Evolutionary conservation across 371 early-diverging fungal species (phyloP), one percentile per base, ranked within the genome.

Genomic region (Saksenaea vasiformis): DNA sequence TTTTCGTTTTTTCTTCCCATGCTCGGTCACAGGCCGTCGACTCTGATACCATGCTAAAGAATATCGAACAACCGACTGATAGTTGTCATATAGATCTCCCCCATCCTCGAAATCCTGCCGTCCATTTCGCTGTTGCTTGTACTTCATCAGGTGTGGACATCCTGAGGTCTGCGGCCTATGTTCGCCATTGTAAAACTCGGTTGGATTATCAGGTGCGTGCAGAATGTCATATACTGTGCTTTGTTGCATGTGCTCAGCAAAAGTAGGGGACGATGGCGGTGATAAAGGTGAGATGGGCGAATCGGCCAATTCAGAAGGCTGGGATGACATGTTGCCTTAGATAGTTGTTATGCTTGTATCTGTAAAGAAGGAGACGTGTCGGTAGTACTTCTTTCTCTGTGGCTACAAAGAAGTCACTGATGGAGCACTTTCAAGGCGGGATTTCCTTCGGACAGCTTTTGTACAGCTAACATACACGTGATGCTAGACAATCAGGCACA

Each of bases 21-120:
- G 44, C 28, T 53, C 34, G 15, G 2, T 11, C 15, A 56, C 24
- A 5, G 53, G 54, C 31, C 47, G 47, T 47, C 57, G 58, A 38
- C 63, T 66, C 44, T 70, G 66, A 34, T 78, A 72, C 78, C 72
- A 76, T n/a, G 66, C 22, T 1, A 74, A 54, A n/a, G 77, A 80
- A 56, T 74, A 76, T 31, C 58, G 70, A 34, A 78, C 71, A 22
- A 76, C 62, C 1, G 72, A 58, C 13, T 70, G 70, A 58, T 76
- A 76, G 39, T 68, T 70, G 22, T 71, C 71, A 9, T 76, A 68
- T 22, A 76, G 37, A 65, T 71, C 63, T 28, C 58, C 41, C 8
- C 54, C 57, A 51, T 64, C 64, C 14, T 59, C 65, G 10, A 66
- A 64, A 14, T 69, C 69, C 8, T 22, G 19, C 5, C 54, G 66